A percentile compares a stretch with the other conserved stretches of the same genome.
Conservation (phyloP, 2,329 filamentous ascomycete genomes). For the Pseudogymnoascus sp. region DNA sequence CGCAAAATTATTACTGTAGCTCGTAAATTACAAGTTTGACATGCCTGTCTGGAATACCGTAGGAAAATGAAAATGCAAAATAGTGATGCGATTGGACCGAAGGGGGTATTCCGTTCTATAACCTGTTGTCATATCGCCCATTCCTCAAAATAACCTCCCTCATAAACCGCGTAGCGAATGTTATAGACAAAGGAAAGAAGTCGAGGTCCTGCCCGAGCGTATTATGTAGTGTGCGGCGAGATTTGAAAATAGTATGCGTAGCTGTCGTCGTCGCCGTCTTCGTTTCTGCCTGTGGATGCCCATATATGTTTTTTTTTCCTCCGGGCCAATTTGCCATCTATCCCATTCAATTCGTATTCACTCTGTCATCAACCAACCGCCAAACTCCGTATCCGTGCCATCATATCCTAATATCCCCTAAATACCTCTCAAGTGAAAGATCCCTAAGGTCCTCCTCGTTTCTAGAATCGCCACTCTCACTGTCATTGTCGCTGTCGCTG, state of each 20-base stretch:
- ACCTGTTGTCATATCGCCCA: constrained; percentile 6
- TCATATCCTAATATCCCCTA: constrained; percentile 1
- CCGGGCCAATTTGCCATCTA: constrained; percentile 5
- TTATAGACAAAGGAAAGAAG: constrained; percentile 4
- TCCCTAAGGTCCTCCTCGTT: not conserved
- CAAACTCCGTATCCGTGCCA: not conserved
- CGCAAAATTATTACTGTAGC: constrained; percentile 5
- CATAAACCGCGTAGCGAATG: constrained; percentile 8
- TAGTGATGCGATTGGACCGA: constrained; percentile 3
- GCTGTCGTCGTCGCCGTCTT: not conserved
- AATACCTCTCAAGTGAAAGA: constrained; percentile 4
- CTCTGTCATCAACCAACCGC: not conserved
- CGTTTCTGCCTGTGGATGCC: not conserved
- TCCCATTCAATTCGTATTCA: constrained; percentile 3
- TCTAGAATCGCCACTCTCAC: not conserved
- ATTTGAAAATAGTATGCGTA: constrained; percentile 1
- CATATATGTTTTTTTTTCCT: constrained; percentile 2
- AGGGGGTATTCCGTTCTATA: constrained; percentile 9
- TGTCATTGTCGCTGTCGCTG: not conserved
- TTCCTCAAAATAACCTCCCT: not conserved
- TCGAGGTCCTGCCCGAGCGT: constrained; percentile 5
- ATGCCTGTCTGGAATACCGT: constrained; percentile 4
- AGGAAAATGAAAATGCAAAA: constrained; percentile 6
- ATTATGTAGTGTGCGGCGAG: not conserved
- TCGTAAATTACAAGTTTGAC: constrained; percentile 9